These are phyloP conservation scores for Sporothrix brunneoviolacea DNA, from an alignment of 2,329 filamentous ascomycete genomes.

Conservation along the genomic window DNA sequence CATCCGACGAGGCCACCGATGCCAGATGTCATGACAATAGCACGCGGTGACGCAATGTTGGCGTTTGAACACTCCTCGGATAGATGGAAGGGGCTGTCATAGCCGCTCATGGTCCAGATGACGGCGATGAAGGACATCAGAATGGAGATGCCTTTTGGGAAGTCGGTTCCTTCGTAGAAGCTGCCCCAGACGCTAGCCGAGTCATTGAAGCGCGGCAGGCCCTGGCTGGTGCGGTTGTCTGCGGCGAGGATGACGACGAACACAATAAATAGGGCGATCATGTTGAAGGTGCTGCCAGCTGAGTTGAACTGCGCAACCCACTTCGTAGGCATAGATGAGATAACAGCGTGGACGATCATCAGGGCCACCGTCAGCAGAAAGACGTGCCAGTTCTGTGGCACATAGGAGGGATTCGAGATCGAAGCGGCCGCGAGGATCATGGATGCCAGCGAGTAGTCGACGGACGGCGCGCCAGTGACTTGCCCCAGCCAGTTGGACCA, in stretches of 20 bases:
- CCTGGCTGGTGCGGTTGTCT: slow-evolving; percentile 45
- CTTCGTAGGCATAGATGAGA: slow-evolving; percentile 64
- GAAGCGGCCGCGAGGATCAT: slow-evolving; percentile 67
- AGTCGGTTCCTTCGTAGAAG: slow-evolving; percentile 61
- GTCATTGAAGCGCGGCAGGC: slow-evolving; percentile 26
- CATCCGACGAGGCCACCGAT: slow-evolving; percentile 63
- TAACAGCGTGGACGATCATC: slow-evolving; percentile 59
- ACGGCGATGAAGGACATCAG: slow-evolving; percentile 67
- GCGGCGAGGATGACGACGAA: slow-evolving; percentile 62
- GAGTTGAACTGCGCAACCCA: slow-evolving; percentile 67
- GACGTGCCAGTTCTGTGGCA: slow-evolving; percentile 58
- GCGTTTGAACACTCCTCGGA: slow-evolving; percentile 71
- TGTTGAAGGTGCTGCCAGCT: slow-evolving; percentile 63
- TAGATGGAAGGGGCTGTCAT: slow-evolving; percentile 66
- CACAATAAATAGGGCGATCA: slow-evolving; percentile 57
- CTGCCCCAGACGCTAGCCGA: slow-evolving; percentile 56
- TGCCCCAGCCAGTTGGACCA: slow-evolving; percentile 67
- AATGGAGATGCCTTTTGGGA: slow-evolving; percentile 59
- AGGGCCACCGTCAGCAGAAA: slow-evolving; percentile 61
- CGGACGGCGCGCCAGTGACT: slow-evolving; percentile 58
- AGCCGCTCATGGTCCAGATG: slow-evolving; percentile 63
- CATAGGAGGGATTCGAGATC: slow-evolving; percentile 60
- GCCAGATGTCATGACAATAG: slow-evolving; percentile 62
- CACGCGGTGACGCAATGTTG: slow-evolving; percentile 60
- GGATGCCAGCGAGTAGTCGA: slow-evolving; percentile 58